phyloP scores from a whole-genome alignment of 1,139 yeast genomes.

The Suhomyces guaymorum region DNA sequence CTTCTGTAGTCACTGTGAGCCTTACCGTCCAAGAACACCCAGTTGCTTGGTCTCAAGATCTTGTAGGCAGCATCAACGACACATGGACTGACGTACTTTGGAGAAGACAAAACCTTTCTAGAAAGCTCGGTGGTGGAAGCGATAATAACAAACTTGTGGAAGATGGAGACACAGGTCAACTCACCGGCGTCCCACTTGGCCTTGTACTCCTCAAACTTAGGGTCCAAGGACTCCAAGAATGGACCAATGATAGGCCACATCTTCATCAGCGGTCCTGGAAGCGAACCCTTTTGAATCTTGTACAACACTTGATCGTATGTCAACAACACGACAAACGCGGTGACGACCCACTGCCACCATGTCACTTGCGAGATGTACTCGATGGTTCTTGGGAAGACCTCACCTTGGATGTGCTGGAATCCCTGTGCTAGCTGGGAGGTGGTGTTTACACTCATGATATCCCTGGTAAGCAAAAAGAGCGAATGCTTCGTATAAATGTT shows the following conservation, averaged over 20 bases:
- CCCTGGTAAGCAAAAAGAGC: slow-evolving; percentile 2
- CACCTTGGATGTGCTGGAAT: slow-evolving; percentile 11
- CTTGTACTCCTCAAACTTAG: slow-evolving; percentile 89
- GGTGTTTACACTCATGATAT: slow-evolving; percentile 16
- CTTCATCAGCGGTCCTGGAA: slow-evolving; percentile 87
- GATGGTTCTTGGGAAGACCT: slow-evolving; percentile 5
- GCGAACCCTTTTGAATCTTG: slow-evolving; percentile 74
- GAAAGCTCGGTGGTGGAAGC: slow-evolving; percentile 90
- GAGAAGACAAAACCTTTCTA: slow-evolving; percentile 82
- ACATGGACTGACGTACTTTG: slow-evolving; percentile 90
- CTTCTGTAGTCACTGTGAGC: slow-evolving; percentile 91
- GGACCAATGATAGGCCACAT: slow-evolving; percentile 97
- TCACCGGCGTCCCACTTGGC: slow-evolving; percentile 96
- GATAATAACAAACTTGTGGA: slow-evolving; percentile 95
- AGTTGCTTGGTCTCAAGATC: slow-evolving; percentile 89
- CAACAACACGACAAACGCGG: slow-evolving; percentile 52
- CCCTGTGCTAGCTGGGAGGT: slow-evolving; percentile 18
- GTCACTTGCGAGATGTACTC: slow-evolving; percentile 14
- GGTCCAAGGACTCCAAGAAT: slow-evolving; percentile 91
- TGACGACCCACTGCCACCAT: slow-evolving; percentile 55
- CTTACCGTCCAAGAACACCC: slow-evolving; percentile 97
- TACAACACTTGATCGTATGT: slow-evolving; percentile 82
- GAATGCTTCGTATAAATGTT: not conserved
- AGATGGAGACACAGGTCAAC: slow-evolving; percentile 91
- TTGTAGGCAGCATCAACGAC: slow-evolving; percentile 96